Conservation (phyloP, 139 green algal genomes). For the Micractinium conductrix region DNA sequence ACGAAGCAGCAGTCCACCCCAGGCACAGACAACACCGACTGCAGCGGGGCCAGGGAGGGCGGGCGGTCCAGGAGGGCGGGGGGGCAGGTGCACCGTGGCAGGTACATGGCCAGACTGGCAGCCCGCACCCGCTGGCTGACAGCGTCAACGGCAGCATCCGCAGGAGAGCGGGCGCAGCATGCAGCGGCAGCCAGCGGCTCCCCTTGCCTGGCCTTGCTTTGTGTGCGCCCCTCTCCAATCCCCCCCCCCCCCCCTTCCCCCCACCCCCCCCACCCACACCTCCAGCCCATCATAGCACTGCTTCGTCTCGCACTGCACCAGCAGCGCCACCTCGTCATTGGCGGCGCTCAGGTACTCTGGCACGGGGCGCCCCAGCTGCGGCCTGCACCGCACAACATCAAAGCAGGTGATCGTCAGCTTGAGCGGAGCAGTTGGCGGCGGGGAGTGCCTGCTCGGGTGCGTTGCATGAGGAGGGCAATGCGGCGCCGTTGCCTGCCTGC, state of each 20-base stretch:
- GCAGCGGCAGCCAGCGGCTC: too few species aligned
- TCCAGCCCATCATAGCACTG: conserved; percentile 28
- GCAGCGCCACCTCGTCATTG: conserved; percentile 37
- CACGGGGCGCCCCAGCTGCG: conserved; percentile 38
- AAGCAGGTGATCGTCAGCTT: too few species aligned
- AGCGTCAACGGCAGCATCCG: too few species aligned
- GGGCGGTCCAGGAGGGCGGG: background rate
- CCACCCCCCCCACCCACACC: background rate
- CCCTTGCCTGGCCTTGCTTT: too few species aligned
- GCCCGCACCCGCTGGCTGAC: too few species aligned
- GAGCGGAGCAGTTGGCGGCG: too few species aligned
- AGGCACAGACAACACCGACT: conserved; percentile 1
- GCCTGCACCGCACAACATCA: background rate
- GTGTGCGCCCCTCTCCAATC: too few species aligned
- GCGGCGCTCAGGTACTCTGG: conserved; percentile 15
- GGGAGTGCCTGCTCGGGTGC: too few species aligned
- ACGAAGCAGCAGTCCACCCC: conserved; percentile 28
- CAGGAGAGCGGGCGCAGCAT: too few species aligned
- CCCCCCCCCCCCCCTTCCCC: too few species aligned
- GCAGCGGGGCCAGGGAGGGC: background rate
- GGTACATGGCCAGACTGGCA: too few species aligned
- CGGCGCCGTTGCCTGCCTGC: background rate
- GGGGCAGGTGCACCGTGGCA: background rate
- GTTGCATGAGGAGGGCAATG: too few species aligned
- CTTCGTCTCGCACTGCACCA: conserved; percentile 26